Percentiles rank a stretch among this genome's conserved stretches.
Evolutionary conservation across 768 basidiomycete species (phyloP).

Genomic region (Boletus rufocinnamomeus): DNA sequence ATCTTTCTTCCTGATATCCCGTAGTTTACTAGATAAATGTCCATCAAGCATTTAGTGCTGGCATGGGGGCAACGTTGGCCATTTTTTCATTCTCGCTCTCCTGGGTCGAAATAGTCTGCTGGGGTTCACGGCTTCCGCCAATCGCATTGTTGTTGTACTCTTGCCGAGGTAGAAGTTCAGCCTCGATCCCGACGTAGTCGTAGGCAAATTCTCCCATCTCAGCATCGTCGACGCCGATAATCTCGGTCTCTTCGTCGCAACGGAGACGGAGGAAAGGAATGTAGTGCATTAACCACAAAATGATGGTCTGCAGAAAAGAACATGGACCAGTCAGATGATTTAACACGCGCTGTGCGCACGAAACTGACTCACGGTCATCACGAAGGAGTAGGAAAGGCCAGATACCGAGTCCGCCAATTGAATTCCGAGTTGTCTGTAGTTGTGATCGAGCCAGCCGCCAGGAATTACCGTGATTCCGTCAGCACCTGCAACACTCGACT

Average conservation of each 20-base stretch:
- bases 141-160: constrained; percentile 32
- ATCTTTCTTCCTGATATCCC: neutral
- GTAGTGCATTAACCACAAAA: constrained; percentile 86
- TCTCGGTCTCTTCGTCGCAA: constrained; percentile 62
- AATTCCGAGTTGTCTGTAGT: constrained; percentile 81
- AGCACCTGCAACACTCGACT: constrained; percentile 72
- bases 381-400: constrained; percentile 70
- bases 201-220: constrained; percentile 92
- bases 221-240: constrained; percentile 85
- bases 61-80: neutral
- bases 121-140: constrained; percentile 39
- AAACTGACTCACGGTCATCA: constrained; percentile 60
- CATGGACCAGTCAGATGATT: neutral
- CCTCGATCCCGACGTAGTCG: constrained; percentile 79
- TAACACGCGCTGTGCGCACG: neutral
- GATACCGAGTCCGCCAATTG: constrained; percentile 77
- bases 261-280: constrained; percentile 81
- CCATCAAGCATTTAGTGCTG: neutral
- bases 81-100: constrained; percentile 34
- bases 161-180: constrained; percentile 41
- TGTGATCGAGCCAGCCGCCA: constrained; percentile 88
- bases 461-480: constrained; percentile 68
- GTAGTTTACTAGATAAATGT: neutral
- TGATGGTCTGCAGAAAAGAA: constrained; percentile 54
- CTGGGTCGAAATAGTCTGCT: constrained; percentile 28